Evolutionary conservation across 257 asterid genomes (phyloP), one percentile per base, ranked within the genome.

Genomic region (Voacanga thouarsii): DNA sequence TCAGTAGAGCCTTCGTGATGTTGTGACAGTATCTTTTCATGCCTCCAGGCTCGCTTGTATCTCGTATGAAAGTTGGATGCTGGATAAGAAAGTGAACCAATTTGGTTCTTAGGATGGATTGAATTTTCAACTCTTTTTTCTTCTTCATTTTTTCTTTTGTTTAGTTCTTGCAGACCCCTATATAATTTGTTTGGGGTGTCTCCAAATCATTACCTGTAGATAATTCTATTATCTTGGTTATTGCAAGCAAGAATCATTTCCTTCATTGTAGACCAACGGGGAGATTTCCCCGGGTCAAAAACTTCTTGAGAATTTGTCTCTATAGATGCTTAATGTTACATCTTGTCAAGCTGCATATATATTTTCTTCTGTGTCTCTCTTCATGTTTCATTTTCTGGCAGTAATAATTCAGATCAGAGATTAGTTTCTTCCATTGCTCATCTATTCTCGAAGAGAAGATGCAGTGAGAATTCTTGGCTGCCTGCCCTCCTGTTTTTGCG

Each of bases 121-220:
- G 73, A 77, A 47, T 63, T 61, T 51, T 79, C 70, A 56, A 66
- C 51, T 37, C 64, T 53, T 61, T 74, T 69, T 75, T 21, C 44
- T 53, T 30, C 56, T 21, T 21, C 37, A 72, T 76, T 73, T 47
- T 57, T 6, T 66, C 33, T 16, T 41, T 4, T 19, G 11, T 43
- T 39, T 75, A 74, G 74, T 44, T 69, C 65, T 78, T 60, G 64
- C 33, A 67, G 80, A 64, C 74, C 74, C 75, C 68, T 49, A 15
- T 65, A 28, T 69, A 53, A 78, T 81, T 84, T 50, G 65, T 71
- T 67, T 75, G 82, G 87, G 87, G 87, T 60, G 83, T 81, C 66
- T 84, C 77, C 64, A 28, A 65, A 65, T 75, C 76, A 66, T 84
- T 78, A 71, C 77, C 61, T 84, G 76, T 84, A 84, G 81, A 81